Evolutionary conservation across 371 early-diverging fungal genomes (phyloP), one percentile per base, ranked within the genome.

Genomic region (Amoeboaphelidium protococcarum): DNA sequence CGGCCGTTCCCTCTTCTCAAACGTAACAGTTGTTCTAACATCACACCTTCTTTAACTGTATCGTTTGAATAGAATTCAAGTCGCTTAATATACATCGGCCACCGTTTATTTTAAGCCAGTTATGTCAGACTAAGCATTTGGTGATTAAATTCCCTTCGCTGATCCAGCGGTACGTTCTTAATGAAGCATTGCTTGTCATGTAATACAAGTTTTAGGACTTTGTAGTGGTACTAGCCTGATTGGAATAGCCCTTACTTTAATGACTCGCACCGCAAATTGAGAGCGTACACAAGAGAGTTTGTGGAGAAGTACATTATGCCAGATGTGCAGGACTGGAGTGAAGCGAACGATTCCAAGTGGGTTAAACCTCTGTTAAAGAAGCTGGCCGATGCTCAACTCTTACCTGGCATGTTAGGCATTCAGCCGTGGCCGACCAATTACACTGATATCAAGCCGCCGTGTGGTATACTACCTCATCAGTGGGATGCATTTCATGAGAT

Each of bases 401-500:
- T 31, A 31, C 37, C 37, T 31, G 37, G 37, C 20, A 42, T 13
- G 42, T 42, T 42, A 19, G 13, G 42, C 4, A 42, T 42, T 4
- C 21, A 13, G 4, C 42, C 42, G 21, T 19, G 13, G 22, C 42
- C 42, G 13, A 4, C 13, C 10, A 4, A 42, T 4, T 42, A 12
- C 21, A 19, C 22, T 16, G 22, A 42, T 6, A 19, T 23, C 50
- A 55, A 44, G 50, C n/a, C 62, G 21, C 63, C 70, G 26, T 68
- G 61, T 19, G 67, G 65, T 40, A 57, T 77, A 23, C 53, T 53
- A 2, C 55, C 59, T 13, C 65, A 54, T 21, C 74, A 78, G 27
- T 80, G 66, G 48, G 81, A 82, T 58, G 55, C 69, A n/a, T 86
- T 86, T 64, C 80, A 79, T 47, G 42, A 42, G 22, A 19, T 42